Conservation (phyloP, 1,284 basidiomycete genomes). For the Fomitopsis schrenkii region DNA sequence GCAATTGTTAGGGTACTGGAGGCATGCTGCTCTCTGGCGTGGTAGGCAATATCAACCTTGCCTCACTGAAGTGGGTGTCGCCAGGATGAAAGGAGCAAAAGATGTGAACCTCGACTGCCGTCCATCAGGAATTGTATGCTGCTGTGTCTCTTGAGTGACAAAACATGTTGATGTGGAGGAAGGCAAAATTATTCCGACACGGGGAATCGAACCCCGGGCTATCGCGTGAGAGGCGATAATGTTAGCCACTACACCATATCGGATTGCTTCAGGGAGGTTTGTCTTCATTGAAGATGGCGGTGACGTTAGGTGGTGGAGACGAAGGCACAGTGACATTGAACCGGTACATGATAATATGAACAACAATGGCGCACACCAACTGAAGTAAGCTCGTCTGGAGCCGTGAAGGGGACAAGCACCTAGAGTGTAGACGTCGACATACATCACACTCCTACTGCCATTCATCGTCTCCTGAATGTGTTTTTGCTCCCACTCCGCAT, state of each 20-base stretch:
- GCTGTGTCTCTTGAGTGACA: no score
- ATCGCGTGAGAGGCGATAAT: conserved; percentile 2
- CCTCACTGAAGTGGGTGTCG: no score
- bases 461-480: conserved; percentile 53
- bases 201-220: neutral
- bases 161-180: neutral
- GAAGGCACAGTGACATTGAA: no score
- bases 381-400: no score
- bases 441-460: neutral
- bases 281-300: neutral
- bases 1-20: neutral
- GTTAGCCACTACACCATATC: conserved; percentile 4
- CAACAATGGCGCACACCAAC: no score
- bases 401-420: neutral
- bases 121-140: no score
- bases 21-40: no score
- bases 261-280: neutral
- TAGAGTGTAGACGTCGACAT: neutral
- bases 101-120: no score
- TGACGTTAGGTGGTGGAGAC: no score
- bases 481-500: conserved; percentile 87
- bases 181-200: neutral
- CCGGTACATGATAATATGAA: no score
- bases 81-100: no score
- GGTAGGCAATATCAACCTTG: no score